phyloP scores from a whole-genome alignment of 1,284 basidiomycete species.

The Salmacisia buchloeana region DNA sequence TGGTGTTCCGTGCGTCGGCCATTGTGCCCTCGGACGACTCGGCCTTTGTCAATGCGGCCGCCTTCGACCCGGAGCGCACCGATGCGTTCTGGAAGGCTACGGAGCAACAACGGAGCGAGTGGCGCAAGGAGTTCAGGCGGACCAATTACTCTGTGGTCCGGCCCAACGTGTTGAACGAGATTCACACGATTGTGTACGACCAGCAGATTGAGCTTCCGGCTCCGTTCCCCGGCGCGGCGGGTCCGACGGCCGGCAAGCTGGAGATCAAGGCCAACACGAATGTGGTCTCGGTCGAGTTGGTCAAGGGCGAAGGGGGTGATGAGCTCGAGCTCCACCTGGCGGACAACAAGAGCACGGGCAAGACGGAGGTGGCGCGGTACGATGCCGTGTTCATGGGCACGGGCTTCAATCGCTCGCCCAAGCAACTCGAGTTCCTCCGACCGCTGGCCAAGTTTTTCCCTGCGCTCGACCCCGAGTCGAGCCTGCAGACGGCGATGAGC shows the following conservation, averaged over 20 bases:
- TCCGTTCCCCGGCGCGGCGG: conserved; percentile 20
- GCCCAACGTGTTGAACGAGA: conserved; percentile 36
- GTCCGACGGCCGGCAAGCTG: conserved; percentile 27
- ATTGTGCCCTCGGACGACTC: conserved; percentile 48
- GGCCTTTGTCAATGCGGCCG: conserved; percentile 45
- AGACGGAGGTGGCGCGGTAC: conserved; percentile 17
- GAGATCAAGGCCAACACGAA: conserved; percentile 16
- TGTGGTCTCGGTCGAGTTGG: conserved; percentile 17
- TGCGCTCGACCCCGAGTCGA: conserved; percentile 23
- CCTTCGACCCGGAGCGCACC: conserved; percentile 47
- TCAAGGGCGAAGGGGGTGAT: conserved; percentile 12
- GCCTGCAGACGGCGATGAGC: not conserved
- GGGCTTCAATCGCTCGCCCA: conserved; percentile 35
- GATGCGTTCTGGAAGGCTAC: conserved; percentile 42
- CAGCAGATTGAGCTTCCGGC: conserved; percentile 42
- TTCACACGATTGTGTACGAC: conserved; percentile 44
- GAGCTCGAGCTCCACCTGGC: conserved; percentile 6
- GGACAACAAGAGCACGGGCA: not conserved
- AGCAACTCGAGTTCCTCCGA: conserved; percentile 29
- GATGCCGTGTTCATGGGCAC: conserved; percentile 47
- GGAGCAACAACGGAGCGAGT: conserved; percentile 29
- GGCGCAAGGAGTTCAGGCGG: conserved; percentile 44
- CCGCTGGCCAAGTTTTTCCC: conserved; percentile 34
- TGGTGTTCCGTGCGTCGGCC: conserved; percentile 45
- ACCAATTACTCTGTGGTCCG: conserved; percentile 49